A percentile compares a stretch with the other conserved stretches of the same genome.
phyloP scores from a whole-genome alignment of 2,329 filamentous ascomycete species.

The Pseudopyricularia javanii region DNA sequence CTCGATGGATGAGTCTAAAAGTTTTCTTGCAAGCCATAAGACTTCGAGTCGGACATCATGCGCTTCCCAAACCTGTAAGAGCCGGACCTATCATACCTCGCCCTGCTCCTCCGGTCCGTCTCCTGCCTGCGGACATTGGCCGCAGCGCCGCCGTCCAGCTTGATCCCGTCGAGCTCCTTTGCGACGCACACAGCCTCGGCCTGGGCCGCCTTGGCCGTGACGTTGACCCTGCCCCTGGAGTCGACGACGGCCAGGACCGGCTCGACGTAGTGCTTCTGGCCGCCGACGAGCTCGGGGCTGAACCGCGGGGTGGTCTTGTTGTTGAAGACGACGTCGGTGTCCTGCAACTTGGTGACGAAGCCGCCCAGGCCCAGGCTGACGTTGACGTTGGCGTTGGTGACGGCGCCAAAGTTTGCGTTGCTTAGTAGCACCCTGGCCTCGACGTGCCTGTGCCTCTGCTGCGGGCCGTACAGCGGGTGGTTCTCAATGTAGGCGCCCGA shows the following conservation, averaged over 20 bases:
- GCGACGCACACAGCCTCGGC: conserved; percentile 27
- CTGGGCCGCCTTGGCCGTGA: conserved; percentile 27
- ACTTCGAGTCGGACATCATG: background rate
- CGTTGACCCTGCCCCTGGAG: conserved; percentile 34
- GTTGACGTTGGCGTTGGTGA: background rate
- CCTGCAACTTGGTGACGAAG: conserved; percentile 32
- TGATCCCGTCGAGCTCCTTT: conserved; percentile 27
- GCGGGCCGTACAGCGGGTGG: conserved; percentile 49
- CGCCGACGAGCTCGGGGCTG: conserved; percentile 35
- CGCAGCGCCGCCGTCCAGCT: too few relatives aligned
- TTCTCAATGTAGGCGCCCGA: conserved; percentile 43
- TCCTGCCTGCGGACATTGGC: too few relatives aligned
- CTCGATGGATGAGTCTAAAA: too few relatives aligned
- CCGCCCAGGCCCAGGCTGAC: conserved; percentile 42
- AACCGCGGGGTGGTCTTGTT: conserved; percentile 19
- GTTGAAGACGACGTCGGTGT: conserved; percentile 26
- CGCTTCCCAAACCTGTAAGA: background rate
- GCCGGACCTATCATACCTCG: background rate
- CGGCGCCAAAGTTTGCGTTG: background rate
- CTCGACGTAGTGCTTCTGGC: conserved; percentile 40
- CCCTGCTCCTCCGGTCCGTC: too few relatives aligned
- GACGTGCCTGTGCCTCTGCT: conserved; percentile 34
- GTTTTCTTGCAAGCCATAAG: background rate
- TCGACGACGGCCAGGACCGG: conserved; percentile 30
- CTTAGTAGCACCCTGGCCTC: conserved; percentile 28